Base-by-base conservation (phyloP, 768 basidiomycete genomes). In the Serendipita sp. region DNA sequence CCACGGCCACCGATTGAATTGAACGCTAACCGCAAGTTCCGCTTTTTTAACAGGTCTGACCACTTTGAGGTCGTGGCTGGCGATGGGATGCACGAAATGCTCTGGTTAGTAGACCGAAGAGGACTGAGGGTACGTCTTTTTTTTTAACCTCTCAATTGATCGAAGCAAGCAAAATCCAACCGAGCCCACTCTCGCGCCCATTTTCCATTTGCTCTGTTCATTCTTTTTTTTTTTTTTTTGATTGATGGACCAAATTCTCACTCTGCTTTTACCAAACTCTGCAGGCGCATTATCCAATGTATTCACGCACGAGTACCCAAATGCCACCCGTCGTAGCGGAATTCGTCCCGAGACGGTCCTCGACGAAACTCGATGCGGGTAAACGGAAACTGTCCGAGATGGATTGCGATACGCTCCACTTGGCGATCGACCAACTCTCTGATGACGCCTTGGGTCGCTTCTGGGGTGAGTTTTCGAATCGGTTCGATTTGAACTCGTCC, bases 361-460 rank as follows among this genome's bases (percentile, higher is more conserved):
- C 24, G 16, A 51, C n/a, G 2, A n/a, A n/a, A 7, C 8, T 8
- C 16, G 30, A 24, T 10, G 28, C 10, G 10, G 18, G 32, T 7
- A 24, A 30, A 37, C 56, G 56, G 16, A 60, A 60, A 35, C 32
- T 60, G 24, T 60, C 56, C 28, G 56, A 60, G 35, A 60, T 37
- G 16, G 56, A 60, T 38, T 60, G 56, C n/a, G 56, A 60, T 38
- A 37, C 34, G 56, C 24, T 60, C n/a, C 24, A 60, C 7, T 35
- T 60, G 18, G 56, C 24, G 3, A n/a, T 60, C 10, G 28, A 60
- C 24, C 16, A 37, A 10, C 10, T 60, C 16, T 60, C 56, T 0
- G 56, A 60, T n/a, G 56, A 60, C 28, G 56, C 56, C 10, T 35
- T 60, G 35, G 56, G 56, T 28, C 56, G 56, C 1, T 60, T 60